Evolutionary conservation across 2,329 filamentous ascomycete species (phyloP).

Genomic region (Arthrobotrys conoides): DNA sequence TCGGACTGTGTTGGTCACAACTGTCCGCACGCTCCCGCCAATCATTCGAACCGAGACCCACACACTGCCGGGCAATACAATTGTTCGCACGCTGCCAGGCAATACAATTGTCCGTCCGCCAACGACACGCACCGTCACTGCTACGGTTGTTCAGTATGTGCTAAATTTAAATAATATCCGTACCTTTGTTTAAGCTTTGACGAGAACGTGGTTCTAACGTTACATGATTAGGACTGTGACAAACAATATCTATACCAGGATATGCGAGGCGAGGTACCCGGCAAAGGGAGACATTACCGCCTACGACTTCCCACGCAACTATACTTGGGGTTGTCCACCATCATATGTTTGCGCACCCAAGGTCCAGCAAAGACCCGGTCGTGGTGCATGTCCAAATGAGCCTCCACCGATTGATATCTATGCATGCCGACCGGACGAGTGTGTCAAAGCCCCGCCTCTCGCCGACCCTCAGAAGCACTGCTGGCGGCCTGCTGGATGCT

Average conservation of each 20-base stretch:
- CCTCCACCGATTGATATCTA: constrained; percentile 55
- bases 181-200: constrained; percentile 11
- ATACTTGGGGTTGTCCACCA: constrained; percentile 58
- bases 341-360: constrained; percentile 48
- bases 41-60: constrained; percentile 1
- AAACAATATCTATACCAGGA: constrained; percentile 47
- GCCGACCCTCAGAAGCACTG: constrained; percentile 40
- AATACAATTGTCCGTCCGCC: constrained; percentile 36
- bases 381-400: constrained; percentile 49
- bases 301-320: constrained; percentile 51
- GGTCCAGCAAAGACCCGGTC: constrained; percentile 27
- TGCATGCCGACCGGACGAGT: constrained; percentile 45
- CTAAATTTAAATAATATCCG: neutral
- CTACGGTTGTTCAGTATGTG: constrained; percentile 44
- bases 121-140: constrained; percentile 28
- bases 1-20: constrained; percentile 42
- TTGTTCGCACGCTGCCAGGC: constrained; percentile 25
- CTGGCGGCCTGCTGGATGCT: constrained; percentile 11
- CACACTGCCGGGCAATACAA: constrained; percentile 28
- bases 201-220: constrained; percentile 19
- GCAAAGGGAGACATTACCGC: constrained; percentile 41
- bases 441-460: constrained; percentile 44
- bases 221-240: constrained; percentile 28
- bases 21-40: constrained; percentile 33
- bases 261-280: constrained; percentile 57